These are phyloP conservation scores for Taphrina sp. DNA, from an alignment of 1,139 yeast genomes.

Conservation along the genomic window DNA sequence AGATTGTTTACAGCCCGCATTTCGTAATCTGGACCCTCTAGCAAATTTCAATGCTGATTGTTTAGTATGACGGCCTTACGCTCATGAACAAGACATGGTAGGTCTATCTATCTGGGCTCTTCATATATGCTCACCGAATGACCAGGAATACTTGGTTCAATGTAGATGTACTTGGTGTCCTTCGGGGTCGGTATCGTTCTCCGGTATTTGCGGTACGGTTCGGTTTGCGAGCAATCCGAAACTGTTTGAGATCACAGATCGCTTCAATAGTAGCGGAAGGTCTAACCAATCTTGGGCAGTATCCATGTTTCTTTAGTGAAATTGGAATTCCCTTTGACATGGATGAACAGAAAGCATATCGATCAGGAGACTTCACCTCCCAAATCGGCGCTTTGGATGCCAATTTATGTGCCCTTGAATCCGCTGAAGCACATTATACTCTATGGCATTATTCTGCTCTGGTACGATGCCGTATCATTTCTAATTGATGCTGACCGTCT, in stretches of 20 bases:
- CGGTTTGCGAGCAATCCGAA: constrained; percentile 61
- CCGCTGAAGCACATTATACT: constrained; percentile 66
- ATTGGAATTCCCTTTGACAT: constrained; percentile 98
- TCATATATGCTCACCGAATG: background rate
- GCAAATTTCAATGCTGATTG: background rate
- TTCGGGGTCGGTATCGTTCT: constrained; percentile 69
- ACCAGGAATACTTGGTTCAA: constrained; percentile 48
- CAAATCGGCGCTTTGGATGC: constrained; percentile 88
- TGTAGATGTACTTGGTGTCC: constrained; percentile 87
- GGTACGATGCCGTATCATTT: no score
- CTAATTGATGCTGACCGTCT: no score
- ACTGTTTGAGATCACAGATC: constrained; percentile 67
- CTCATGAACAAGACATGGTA: constrained; percentile 81
- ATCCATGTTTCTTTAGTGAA: constrained; percentile 70
- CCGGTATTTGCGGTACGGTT: constrained; percentile 76
- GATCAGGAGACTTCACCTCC: constrained; percentile 60
- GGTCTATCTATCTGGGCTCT: background rate
- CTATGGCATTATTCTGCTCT: constrained; percentile 79
- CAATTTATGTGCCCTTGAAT: constrained; percentile 71
- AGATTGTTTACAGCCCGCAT: constrained; percentile 78
- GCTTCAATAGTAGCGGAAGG: constrained; percentile 64
- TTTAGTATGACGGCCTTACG: constrained; percentile 82
- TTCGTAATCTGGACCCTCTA: constrained; percentile 43
- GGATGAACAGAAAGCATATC: constrained; percentile 72
- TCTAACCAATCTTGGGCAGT: constrained; percentile 42